phyloP scores from a whole-genome alignment of 805 yeast genomes.

The Hanseniaspora thailandica region DNA sequence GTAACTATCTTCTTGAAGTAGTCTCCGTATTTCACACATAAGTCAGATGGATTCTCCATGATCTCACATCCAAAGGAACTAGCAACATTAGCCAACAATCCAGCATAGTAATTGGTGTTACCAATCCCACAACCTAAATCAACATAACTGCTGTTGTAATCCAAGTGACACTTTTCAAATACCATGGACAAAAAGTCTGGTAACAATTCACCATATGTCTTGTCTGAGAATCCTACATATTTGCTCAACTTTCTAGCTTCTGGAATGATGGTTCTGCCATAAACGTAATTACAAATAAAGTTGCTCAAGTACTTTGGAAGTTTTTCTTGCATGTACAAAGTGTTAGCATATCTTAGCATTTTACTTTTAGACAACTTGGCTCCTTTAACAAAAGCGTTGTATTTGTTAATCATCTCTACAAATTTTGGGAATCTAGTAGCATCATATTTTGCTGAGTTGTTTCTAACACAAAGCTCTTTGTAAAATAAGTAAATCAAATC shows the following conservation, averaged over 20 bases:
- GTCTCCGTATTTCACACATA: constrained; percentile 48
- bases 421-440: background rate
- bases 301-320: constrained; percentile 41
- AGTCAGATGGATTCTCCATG: constrained; percentile 66
- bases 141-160: constrained; percentile 48
- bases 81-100: constrained; percentile 69
- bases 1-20: constrained; percentile 50
- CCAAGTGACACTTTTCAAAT: constrained; percentile 46
- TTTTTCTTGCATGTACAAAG: constrained; percentile 20
- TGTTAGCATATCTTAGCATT: constrained; percentile 32
- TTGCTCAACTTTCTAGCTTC: constrained; percentile 48
- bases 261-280: constrained; percentile 70
- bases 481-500: constrained; percentile 2
- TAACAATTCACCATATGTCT: constrained; percentile 80
- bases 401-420: constrained; percentile 17
- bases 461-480: background rate
- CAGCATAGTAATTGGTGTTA: constrained; percentile 79
- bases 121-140: constrained; percentile 95
- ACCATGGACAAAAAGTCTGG: constrained; percentile 65
- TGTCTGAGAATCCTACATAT: constrained; percentile 79
- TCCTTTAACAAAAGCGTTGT: background rate
- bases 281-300: constrained; percentile 40
- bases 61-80: constrained; percentile 79
- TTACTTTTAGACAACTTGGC: constrained; percentile 30
- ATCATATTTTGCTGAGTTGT: background rate